These are phyloP conservation scores for Firmiana major DNA, from an alignment of 345 rosid genomes.

Conservation along the genomic window DNA sequence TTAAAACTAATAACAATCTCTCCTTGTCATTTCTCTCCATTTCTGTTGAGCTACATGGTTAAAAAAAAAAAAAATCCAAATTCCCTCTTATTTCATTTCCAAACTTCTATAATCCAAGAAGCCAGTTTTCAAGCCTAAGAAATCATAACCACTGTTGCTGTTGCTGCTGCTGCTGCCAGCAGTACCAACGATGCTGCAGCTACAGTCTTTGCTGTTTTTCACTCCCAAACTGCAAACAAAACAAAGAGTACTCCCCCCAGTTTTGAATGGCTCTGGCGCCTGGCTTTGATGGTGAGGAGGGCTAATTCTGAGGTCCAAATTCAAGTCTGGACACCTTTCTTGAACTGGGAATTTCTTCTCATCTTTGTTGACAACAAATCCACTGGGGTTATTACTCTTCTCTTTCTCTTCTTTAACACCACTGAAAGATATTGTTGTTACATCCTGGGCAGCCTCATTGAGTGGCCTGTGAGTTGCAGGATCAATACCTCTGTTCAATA, in stretches of 20 bases:
- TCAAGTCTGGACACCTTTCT: slow-evolving; percentile 67
- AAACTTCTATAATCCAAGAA: slow-evolving; percentile 60
- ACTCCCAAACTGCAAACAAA: slow-evolving; percentile 51
- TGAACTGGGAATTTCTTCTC: slow-evolving; percentile 28
- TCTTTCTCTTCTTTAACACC: slow-evolving; percentile 21
- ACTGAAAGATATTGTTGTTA: slow-evolving; percentile 38
- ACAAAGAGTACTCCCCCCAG: slow-evolving; percentile 30
- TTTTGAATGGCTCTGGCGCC: slow-evolving; percentile 17
- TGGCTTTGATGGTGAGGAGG: slow-evolving; percentile 52
- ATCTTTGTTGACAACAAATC: slow-evolving; percentile 24
- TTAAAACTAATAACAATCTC: slow-evolving; percentile 20
- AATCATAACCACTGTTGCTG: slow-evolving; percentile 51
- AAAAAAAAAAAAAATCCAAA: neutral
- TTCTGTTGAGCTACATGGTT: slow-evolving; percentile 15
- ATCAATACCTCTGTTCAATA: slow-evolving; percentile 60
- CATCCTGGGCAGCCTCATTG: slow-evolving; percentile 28
- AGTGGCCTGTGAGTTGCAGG: slow-evolving; percentile 58
- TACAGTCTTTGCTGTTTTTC: slow-evolving; percentile 52
- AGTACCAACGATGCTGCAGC: slow-evolving; percentile 26
- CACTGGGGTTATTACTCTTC: slow-evolving; percentile 6
- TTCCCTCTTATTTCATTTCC: slow-evolving; percentile 46
- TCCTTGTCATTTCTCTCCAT: slow-evolving; percentile 16
- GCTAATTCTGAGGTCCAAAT: slow-evolving; percentile 83
- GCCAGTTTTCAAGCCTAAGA: slow-evolving; percentile 69
- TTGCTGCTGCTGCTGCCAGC: slow-evolving; percentile 23